phyloP scores from a whole-genome alignment of 2,329 filamentous ascomycete genomes.

The Alternaria sp. region DNA sequence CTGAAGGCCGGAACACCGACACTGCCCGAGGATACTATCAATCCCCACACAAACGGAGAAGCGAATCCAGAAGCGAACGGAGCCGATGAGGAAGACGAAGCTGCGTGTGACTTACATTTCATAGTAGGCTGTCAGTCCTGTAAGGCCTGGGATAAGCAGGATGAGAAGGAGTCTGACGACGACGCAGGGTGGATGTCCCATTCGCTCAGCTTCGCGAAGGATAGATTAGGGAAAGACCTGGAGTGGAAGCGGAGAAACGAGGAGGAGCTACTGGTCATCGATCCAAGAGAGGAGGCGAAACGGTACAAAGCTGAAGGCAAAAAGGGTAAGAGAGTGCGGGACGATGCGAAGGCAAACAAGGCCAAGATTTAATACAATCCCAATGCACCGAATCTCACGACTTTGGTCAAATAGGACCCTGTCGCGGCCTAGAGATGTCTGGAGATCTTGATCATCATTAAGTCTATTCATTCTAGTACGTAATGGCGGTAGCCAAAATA shows the following conservation, averaged over 20 bases:
- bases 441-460: neutral
- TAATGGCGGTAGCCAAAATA: neutral
- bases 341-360: constrained; percentile 35
- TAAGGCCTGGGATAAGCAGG: constrained; percentile 79
- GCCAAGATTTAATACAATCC: constrained; percentile 18
- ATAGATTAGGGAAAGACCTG: constrained; percentile 88
- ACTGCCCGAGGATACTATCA: constrained; percentile 31
- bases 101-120: constrained; percentile 91
- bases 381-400: neutral
- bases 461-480: neutral
- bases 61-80: constrained; percentile 4
- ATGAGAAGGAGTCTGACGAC: constrained; percentile 65
- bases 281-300: constrained; percentile 83
- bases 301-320: constrained; percentile 68
- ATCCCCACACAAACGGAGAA: constrained; percentile 6
- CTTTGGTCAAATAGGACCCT: neutral
- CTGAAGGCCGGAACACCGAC: constrained; percentile 42
- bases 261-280: constrained; percentile 90
- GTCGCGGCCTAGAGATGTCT: neutral
- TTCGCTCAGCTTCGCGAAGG: constrained; percentile 83
- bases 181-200: constrained; percentile 85
- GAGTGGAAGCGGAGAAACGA: constrained; percentile 90
- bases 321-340: constrained; percentile 54
- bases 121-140: constrained; percentile 96
- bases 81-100: constrained; percentile 49